Evolutionary conservation across 768 basidiomycete genomes (phyloP), one percentile per base, ranked within the genome.

Genomic region (Leccinum longicurvipes): DNA sequence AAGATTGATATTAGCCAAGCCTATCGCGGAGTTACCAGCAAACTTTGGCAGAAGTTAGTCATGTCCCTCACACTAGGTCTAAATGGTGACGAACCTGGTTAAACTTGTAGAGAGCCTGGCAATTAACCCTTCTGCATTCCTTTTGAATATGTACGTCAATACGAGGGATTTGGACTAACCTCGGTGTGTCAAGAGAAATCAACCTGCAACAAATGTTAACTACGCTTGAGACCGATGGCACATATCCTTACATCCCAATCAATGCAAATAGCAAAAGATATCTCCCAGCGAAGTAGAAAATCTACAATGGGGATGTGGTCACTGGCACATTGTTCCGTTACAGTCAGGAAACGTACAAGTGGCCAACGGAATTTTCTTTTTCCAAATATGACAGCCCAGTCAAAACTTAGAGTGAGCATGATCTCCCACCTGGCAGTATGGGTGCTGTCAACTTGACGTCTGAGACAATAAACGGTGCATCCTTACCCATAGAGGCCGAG

Each of bases 301-400:
- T 64, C 77, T 79, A 47, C 5, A 21, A 49, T 9, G 2, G 75
- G 47, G 6, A 10, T 21, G 29, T 45, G 4, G 15, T 53, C n/a
- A 50, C 46, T 32, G 17, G 28, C 45, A 36, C 25, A 3, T 8
- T 51, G 14, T 32, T 28, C 36, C 49, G 5, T 51, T 34, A 17
- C 6, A 50, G 29, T 6, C 6, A 12, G 49, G 19, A 6, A 19
- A 74, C 82, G 58, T 50, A 74, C 76, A 68, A 79, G 56, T 3
- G 78, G 79, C 79, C 78, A 79, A 41, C 76, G 69, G 62, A 78
- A 80, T 59, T 67, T 70, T 44, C 66, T 71, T 65, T 69, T 77
- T 23, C 79, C 73, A 10, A 63, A 63, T 50, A 80, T 57, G 34
- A 77, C 68, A 2, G 67, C 67, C 70, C 69, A 74, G 56, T 80